Conservation (phyloP, 1,284 basidiomycete species). For the Tilletia walkeri region DNA sequence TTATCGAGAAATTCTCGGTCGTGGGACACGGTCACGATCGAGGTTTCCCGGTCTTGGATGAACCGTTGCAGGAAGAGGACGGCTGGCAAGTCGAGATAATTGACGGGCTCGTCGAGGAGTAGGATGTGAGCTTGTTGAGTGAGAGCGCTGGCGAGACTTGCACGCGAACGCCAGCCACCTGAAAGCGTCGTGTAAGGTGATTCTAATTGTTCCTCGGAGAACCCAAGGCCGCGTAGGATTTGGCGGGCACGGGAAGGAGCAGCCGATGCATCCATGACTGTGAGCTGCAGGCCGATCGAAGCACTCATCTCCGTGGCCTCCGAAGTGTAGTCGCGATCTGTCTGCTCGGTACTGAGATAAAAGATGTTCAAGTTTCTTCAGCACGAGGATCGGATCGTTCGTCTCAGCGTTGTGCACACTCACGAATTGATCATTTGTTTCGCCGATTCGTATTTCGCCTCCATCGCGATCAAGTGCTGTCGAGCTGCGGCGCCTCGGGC, state of each 20-base stretch:
- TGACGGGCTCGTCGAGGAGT: slow-evolving; percentile 59
- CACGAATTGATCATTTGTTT: background rate
- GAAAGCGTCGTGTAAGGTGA: slow-evolving; percentile 63
- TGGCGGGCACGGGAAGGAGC: slow-evolving; percentile 64
- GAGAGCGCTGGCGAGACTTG: slow-evolving; percentile 59
- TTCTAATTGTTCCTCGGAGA: slow-evolving; percentile 62
- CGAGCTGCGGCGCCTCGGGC: slow-evolving; percentile 66
- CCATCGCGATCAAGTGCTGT: slow-evolving; percentile 62
- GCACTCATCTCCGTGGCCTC: slow-evolving; percentile 56
- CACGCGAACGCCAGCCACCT: slow-evolving; percentile 71
- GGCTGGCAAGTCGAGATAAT: slow-evolving; percentile 57
- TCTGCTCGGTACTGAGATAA: slow-evolving; percentile 14
- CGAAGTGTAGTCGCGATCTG: slow-evolving; percentile 34
- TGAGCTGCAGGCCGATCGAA: slow-evolving; percentile 36
- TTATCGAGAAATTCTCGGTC: slow-evolving; percentile 69
- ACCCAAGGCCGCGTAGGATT: slow-evolving; percentile 69
- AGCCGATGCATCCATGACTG: slow-evolving; percentile 57
- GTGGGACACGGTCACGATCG: slow-evolving; percentile 68
- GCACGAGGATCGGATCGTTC: no score
- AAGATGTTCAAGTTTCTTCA: no score
- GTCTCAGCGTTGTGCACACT: background rate
- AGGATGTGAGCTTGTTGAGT: slow-evolving; percentile 59
- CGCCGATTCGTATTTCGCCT: slow-evolving; percentile 58
- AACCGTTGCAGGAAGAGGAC: slow-evolving; percentile 63
- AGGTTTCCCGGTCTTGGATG: slow-evolving; percentile 59